Percentiles rank a stretch among this genome's conserved stretches.
Conservation (phyloP, 192 early-diverging fungal species). For the Backusella circina region DNA sequence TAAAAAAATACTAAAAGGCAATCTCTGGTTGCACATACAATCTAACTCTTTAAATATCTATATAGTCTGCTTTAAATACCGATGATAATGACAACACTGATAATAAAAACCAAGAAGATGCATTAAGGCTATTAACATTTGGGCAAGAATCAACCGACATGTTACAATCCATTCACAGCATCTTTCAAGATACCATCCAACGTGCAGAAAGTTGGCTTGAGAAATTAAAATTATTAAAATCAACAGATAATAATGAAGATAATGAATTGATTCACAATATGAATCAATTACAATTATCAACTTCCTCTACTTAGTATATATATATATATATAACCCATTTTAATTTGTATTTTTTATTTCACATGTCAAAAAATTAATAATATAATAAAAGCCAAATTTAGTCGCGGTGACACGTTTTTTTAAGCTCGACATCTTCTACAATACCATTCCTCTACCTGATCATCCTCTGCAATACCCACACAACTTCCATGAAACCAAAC, state of each 20-base stretch:
- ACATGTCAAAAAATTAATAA: constrained; percentile 3
- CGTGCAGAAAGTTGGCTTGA: constrained; percentile 62
- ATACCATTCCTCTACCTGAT: constrained; percentile 18
- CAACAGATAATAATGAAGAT: not conserved
- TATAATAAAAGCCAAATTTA: not conserved
- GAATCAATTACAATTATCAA: not conserved
- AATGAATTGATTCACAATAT: not conserved
- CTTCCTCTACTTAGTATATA: not conserved
- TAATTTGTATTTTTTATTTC: not conserved
- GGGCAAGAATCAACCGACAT: constrained; percentile 68
- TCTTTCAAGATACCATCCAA: constrained; percentile 65
- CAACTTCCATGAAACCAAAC: constrained; percentile 66
- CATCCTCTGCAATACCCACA: constrained; percentile 40
- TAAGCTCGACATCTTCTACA: constrained; percentile 6
- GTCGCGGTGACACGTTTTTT: not conserved
- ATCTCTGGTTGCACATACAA: not conserved
- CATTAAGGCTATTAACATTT: constrained; percentile 61
- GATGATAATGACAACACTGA: not conserved
- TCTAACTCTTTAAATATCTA: not conserved
- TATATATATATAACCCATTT: not conserved
- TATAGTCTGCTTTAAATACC: not conserved
- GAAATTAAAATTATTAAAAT: not conserved
- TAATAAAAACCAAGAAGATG: constrained; percentile 38
- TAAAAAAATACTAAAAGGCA: not conserved
- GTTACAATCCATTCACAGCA: constrained; percentile 56